These are phyloP conservation scores for Penicillium longicatenatum DNA, from an alignment of 495 filamentous ascomycete genomes.

Conservation along the genomic window DNA sequence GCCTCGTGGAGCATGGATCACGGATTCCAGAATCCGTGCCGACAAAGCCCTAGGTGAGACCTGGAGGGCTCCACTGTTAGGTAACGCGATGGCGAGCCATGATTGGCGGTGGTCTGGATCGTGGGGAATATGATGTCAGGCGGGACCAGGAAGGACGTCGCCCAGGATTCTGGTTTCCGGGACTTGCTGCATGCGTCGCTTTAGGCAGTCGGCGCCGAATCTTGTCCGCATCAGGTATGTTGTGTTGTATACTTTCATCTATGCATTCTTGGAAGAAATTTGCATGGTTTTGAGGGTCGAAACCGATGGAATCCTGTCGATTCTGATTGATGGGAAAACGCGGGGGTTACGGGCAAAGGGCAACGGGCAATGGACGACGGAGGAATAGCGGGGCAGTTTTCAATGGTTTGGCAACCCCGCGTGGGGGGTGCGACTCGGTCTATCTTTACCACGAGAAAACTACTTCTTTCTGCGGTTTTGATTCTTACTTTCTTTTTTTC, in stretches of 20 bases:
- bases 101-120: not conserved
- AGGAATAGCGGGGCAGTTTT: not conserved
- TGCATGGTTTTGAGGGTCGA: not conserved
- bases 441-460: conserved; percentile 3
- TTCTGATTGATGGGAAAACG: conserved; percentile 4
- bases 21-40: conserved; percentile 33
- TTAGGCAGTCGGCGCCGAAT: not conserved
- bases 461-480: not conserved
- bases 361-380: not conserved
- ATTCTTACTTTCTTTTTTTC: not conserved
- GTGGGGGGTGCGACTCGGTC: not conserved
- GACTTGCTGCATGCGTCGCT: conserved; percentile 5
- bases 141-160: not conserved
- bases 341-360: not conserved
- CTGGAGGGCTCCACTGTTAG: not conserved
- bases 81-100: not conserved
- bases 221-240: not conserved
- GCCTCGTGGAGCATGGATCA: conserved; percentile 20
- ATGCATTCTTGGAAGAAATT: not conserved
- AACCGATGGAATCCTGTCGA: not conserved
- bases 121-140: conserved; percentile 28
- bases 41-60: conserved; percentile 6
- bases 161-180: conserved; percentile 42
- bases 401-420: not conserved
- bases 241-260: too few species aligned